A percentile compares a stretch with the other conserved stretches of the same genome.
These are phyloP conservation scores for Cladobotryum protrusum DNA, from an alignment of 2,329 filamentous ascomycete genomes.

Conservation along the genomic window DNA sequence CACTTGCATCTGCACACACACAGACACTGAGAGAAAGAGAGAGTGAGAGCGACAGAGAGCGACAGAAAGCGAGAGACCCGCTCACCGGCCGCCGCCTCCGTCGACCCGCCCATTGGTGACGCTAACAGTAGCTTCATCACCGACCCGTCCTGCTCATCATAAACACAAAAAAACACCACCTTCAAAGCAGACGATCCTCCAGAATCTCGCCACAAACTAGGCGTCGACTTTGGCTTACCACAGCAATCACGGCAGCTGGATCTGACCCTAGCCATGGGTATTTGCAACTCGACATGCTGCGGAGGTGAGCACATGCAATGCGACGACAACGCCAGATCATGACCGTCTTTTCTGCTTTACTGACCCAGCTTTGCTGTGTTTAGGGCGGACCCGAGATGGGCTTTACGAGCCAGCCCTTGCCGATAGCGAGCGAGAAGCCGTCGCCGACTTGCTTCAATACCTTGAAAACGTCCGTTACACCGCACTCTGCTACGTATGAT, in stretches of 20 bases:
- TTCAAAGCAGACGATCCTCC: not conserved
- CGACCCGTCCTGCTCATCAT: slow-evolving; percentile 8
- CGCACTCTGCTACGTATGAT: not conserved
- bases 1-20: not conserved
- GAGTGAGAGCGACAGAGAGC: not conserved
- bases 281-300: slow-evolving; percentile 55
- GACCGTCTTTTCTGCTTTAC: not conserved
- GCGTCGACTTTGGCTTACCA: not conserved
- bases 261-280: slow-evolving; percentile 46
- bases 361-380: slow-evolving; percentile 1
- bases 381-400: slow-evolving; percentile 72
- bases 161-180: slow-evolving; percentile 4
- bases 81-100: not conserved
- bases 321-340: slow-evolving; percentile 6
- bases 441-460: slow-evolving; percentile 90
- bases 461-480: slow-evolving; percentile 75
- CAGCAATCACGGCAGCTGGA: slow-evolving; percentile 1
- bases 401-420: slow-evolving; percentile 83
- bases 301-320: slow-evolving; percentile 30
- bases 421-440: slow-evolving; percentile 93
- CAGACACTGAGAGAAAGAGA: not conserved
- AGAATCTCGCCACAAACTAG: not conserved
- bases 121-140: slow-evolving; percentile 10
- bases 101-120: not conserved
- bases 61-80: not conserved